phyloP scores from a whole-genome alignment of 1,284 basidiomycete genomes.

The Heimioporus punctisporus region DNA sequence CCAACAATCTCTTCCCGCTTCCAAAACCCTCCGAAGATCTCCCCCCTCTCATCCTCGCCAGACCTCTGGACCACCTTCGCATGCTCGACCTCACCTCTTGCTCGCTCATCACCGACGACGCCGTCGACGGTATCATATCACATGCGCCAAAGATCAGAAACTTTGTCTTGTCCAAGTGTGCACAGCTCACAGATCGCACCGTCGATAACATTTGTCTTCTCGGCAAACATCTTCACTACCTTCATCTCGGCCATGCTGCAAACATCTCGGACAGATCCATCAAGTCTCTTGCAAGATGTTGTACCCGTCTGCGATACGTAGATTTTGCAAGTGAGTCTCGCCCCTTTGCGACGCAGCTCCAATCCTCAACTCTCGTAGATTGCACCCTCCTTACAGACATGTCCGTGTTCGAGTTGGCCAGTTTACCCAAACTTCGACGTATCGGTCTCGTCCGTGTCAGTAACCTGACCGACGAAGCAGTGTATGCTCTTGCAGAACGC shows the following conservation, averaged over 20 bases:
- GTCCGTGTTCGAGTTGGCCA: conserved; percentile 91
- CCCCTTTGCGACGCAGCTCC: neutral
- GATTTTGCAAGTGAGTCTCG: conserved; percentile 89
- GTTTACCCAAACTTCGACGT: conserved; percentile 89
- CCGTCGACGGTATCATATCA: conserved; percentile 88
- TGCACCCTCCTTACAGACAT: conserved; percentile 91
- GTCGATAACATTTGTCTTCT: conserved; percentile 87
- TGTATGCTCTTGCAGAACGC: conserved; percentile 84
- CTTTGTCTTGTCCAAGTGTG: conserved; percentile 93
- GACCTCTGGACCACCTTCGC: conserved; percentile 79
- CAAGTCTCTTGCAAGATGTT: conserved; percentile 81
- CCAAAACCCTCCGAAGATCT: conserved; percentile 43
- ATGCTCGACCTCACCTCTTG: conserved; percentile 93
- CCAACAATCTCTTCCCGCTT: conserved; percentile 56
- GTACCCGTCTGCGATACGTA: conserved; percentile 94
- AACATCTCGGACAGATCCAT: conserved; percentile 94
- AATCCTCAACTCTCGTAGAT: conserved; percentile 47
- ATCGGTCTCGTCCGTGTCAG: conserved; percentile 95
- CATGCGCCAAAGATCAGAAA: conserved; percentile 93
- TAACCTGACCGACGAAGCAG: conserved; percentile 93
- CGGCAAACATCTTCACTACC: conserved; percentile 92
- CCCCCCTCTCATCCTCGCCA: conserved; percentile 62
- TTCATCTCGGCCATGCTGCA: conserved; percentile 92
- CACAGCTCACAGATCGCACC: conserved; percentile 82
- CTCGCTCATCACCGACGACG: conserved; percentile 81